Percentiles rank a stretch among this genome's conserved stretches.
Conservation (phyloP, 2,329 filamentous ascomycete genomes). For the Aureobasidium sp. region DNA sequence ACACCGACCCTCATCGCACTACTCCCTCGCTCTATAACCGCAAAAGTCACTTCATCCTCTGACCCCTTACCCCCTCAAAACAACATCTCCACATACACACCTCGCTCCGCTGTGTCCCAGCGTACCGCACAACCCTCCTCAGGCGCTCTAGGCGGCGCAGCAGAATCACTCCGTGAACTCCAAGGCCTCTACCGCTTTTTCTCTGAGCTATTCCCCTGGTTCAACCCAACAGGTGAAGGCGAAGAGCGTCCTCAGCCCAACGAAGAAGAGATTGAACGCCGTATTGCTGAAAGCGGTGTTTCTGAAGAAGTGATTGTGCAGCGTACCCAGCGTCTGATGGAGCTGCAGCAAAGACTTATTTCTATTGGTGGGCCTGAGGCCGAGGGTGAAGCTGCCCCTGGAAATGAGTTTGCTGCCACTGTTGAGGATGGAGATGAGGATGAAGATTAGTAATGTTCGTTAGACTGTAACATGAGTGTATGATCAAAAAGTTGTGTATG, state of each 20-base stretch:
- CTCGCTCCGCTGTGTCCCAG: background rate
- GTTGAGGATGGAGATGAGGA: background rate
- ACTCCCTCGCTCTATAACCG: slow-evolving; percentile 58
- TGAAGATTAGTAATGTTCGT: background rate
- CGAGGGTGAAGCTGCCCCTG: background rate
- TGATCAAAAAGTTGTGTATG: background rate
- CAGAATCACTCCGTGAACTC: slow-evolving; percentile 22
- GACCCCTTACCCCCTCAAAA: slow-evolving; percentile 70
- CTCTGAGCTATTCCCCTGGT: slow-evolving; percentile 24
- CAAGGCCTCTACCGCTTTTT: slow-evolving; percentile 24
- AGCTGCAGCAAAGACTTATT: slow-evolving; percentile 22
- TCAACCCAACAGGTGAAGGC: slow-evolving; percentile 15
- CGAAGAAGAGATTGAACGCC: slow-evolving; percentile 22
- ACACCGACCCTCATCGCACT: slow-evolving; percentile 61
- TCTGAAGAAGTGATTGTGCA: slow-evolving; percentile 21
- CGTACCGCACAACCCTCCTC: slow-evolving; percentile 20
- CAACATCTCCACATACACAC: slow-evolving; percentile 24
- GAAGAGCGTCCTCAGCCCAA: slow-evolving; percentile 17
- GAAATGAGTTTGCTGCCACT: background rate
- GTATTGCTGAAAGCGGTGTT: slow-evolving; percentile 23
- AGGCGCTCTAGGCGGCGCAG: slow-evolving; percentile 13
- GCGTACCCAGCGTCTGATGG: slow-evolving; percentile 22
- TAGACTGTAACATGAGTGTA: background rate
- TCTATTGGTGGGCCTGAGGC: background rate
- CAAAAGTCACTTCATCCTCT: slow-evolving; percentile 61